phyloP scores from a whole-genome alignment of 139 green algal genomes.

The Axilococcus clingmanii region DNA sequence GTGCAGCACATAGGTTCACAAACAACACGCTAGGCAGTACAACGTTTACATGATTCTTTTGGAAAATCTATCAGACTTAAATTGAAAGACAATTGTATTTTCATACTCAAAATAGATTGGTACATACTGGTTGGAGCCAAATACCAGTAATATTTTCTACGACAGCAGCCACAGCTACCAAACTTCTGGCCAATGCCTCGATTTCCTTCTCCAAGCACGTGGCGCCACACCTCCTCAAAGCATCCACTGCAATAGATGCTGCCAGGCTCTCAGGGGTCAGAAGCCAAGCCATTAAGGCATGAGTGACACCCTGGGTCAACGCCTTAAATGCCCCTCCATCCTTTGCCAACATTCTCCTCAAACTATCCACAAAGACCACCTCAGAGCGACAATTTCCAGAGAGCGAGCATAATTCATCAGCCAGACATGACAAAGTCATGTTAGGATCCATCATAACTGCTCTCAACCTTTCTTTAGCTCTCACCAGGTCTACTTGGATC shows the following conservation, averaged over 20 bases:
- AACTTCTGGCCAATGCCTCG: constrained; percentile 23
- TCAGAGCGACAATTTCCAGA: no score
- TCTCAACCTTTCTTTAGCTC: constrained; percentile 32
- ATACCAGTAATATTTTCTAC: constrained; percentile 32
- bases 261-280: background rate
- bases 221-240: constrained; percentile 39
- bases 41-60: no score
- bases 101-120: background rate
- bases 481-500: constrained; percentile 2
- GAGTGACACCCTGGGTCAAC: constrained; percentile 24
- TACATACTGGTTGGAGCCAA: constrained; percentile 8
- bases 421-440: constrained; percentile 48
- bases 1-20: no score
- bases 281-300: constrained; percentile 25
- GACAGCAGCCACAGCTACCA: constrained; percentile 30
- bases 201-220: constrained; percentile 33
- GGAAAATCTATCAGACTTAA: no score
- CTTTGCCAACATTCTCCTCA: constrained; percentile 18
- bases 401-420: constrained; percentile 36
- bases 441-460: constrained; percentile 48
- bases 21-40: no score
- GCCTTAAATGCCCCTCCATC: background rate
- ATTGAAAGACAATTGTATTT: no score
- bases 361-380: background rate
- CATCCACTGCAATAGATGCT: background rate